phyloP scores from a whole-genome alignment of 1,284 basidiomycete genomes.

The Ganoderma boninense region DNA sequence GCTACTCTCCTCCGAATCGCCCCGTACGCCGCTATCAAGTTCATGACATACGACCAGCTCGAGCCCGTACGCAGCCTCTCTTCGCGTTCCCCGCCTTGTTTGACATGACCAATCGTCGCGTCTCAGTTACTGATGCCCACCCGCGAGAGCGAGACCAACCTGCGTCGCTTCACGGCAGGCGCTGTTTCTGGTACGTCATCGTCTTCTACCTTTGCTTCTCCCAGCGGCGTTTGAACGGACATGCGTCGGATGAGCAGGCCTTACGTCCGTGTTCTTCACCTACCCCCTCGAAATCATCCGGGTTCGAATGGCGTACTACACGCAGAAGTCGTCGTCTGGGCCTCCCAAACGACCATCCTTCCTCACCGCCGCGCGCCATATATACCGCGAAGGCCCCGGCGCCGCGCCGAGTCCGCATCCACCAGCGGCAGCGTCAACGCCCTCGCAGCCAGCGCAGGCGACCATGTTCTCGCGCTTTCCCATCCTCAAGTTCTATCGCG shows the following conservation, averaged over 20 bases:
- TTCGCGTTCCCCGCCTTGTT: not conserved
- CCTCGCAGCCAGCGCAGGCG: slow-evolving; percentile 22
- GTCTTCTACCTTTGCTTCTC: not conserved
- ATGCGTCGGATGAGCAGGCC: slow-evolving; percentile 57
- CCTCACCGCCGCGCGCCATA: slow-evolving; percentile 64
- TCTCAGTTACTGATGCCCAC: slow-evolving; percentile 84
- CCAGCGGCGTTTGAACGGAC: not conserved
- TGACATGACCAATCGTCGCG: not conserved
- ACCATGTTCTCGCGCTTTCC: slow-evolving; percentile 65
- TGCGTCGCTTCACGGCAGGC: slow-evolving; percentile 89
- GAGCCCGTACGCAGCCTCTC: slow-evolving; percentile 63
- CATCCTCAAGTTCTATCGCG: slow-evolving; percentile 92
- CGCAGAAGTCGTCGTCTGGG: slow-evolving; percentile 48
- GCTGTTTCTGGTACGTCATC: slow-evolving; percentile 78
- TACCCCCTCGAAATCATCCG: slow-evolving; percentile 97
- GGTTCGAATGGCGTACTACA: slow-evolving; percentile 94
- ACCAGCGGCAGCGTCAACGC: not conserved
- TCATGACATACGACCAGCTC: slow-evolving; percentile 95
- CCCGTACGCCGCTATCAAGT: slow-evolving; percentile 98
- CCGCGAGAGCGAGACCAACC: slow-evolving; percentile 78
- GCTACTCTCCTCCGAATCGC: slow-evolving; percentile 89
- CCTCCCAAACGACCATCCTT: slow-evolving; percentile 61
- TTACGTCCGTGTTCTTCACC: slow-evolving; percentile 89
- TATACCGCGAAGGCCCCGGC: slow-evolving; percentile 73
- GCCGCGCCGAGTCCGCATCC: slow-evolving; percentile 25